These are phyloP conservation scores for Glycyrrhiza uralensis DNA, from an alignment of 306 rosid species.

Conservation along the genomic window DNA sequence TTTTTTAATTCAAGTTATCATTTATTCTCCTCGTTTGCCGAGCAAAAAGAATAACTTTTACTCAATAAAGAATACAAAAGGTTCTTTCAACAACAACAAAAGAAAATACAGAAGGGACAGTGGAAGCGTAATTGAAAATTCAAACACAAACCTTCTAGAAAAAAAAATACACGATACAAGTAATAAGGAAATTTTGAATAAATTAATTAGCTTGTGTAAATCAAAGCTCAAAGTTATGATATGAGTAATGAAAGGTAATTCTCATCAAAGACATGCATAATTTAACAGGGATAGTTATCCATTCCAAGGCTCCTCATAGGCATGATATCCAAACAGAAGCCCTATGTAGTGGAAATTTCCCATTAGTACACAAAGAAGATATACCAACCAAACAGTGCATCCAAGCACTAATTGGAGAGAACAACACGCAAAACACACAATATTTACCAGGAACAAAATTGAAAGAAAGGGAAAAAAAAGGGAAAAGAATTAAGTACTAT, in stretches of 20 bases:
- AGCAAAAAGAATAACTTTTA: slow-evolving; percentile 12
- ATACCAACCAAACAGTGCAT: not conserved
- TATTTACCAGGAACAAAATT: not conserved
- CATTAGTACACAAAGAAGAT: not conserved
- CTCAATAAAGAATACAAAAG: slow-evolving; percentile 7
- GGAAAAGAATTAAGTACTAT: not conserved
- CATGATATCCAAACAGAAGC: not conserved
- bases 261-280: not conserved
- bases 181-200: not conserved
- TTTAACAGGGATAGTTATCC: not conserved
- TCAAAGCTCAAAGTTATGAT: not conserved
- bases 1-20: not conserved
- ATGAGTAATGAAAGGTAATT: not conserved
- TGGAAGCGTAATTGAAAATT: slow-evolving; percentile 19
- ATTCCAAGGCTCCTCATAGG: not conserved
- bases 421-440: not conserved
- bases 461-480: not conserved
- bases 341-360: not conserved
- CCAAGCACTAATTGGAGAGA: not conserved
- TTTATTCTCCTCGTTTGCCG: slow-evolving; percentile 25
- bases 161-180: not conserved
- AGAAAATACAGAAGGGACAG: not conserved
- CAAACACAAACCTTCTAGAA: not conserved
- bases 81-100: too few relatives aligned
- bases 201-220: not conserved